These are phyloP conservation scores for Leptomonas pyrrhocoris DNA, from an alignment of 208 protist species.

Conservation along the genomic window DNA sequence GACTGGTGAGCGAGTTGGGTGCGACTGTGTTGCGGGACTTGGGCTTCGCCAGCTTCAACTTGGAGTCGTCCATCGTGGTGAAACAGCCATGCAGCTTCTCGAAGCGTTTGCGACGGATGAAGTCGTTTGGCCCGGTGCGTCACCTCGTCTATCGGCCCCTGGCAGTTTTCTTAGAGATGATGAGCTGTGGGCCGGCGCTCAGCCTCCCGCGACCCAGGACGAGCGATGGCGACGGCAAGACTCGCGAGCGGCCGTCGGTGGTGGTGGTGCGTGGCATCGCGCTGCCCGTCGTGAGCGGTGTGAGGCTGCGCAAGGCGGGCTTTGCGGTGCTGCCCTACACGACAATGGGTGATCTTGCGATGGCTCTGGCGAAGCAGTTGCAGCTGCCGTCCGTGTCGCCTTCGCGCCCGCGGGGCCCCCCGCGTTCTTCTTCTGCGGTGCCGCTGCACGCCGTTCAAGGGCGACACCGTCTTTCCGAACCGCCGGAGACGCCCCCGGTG, in stretches of 20 bases:
- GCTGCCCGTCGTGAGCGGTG: slow-evolving; percentile 13
- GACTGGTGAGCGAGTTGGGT: slow-evolving; percentile 31
- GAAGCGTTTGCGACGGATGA: slow-evolving; percentile 29
- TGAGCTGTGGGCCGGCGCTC: neutral
- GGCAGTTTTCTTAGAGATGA: slow-evolving; percentile 1
- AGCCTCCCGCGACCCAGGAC: neutral
- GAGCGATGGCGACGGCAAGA: neutral
- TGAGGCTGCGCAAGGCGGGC: slow-evolving; percentile 12
- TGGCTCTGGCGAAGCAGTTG: slow-evolving; percentile 29
- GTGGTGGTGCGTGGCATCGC: slow-evolving; percentile 4
- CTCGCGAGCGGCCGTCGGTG: neutral
- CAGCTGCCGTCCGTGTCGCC: neutral
- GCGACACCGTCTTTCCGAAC: neutral
- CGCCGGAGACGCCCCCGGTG: neutral
- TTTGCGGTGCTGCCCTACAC: slow-evolving; percentile 27
- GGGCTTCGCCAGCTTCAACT: slow-evolving; percentile 33
- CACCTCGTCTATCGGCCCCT: slow-evolving; percentile 27
- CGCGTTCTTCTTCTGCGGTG: neutral
- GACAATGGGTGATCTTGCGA: slow-evolving; percentile 22
- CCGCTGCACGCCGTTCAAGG: slow-evolving; percentile 18
- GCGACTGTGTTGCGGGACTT: slow-evolving; percentile 39
- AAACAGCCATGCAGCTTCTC: slow-evolving; percentile 38
- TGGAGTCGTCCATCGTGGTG: slow-evolving; percentile 28
- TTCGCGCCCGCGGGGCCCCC: neutral
- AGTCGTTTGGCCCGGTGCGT: slow-evolving; percentile 22